Percentiles rank a stretch among this genome's conserved stretches.
Conservation (phyloP, 2,329 filamentous ascomycete species). For the Xylariaceae sp. region DNA sequence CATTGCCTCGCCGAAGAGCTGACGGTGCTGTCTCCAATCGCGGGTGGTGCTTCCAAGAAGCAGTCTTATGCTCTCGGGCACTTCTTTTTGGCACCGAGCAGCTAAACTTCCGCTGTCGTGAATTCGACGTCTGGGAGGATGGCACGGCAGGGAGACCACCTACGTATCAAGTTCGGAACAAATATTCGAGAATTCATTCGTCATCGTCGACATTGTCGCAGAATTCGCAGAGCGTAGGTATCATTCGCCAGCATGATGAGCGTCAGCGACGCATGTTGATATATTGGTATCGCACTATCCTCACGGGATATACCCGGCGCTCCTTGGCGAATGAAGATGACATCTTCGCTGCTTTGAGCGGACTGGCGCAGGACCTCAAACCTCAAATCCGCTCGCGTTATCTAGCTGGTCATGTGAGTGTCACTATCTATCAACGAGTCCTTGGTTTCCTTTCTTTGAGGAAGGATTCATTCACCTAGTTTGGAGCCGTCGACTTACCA, state of each 20-base stretch:
- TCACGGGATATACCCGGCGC: slow-evolving; percentile 11
- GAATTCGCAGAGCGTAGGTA: too few species aligned
- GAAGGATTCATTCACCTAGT: too few species aligned
- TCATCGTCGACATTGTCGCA: too few species aligned
- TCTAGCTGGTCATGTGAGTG: slow-evolving; percentile 18
- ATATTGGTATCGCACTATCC: slow-evolving; percentile 18
- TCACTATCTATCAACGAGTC: too few species aligned
- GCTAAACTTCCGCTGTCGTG: slow-evolving; percentile 18
- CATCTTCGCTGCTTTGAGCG: slow-evolving; percentile 20
- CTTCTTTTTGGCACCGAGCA: slow-evolving; percentile 17
- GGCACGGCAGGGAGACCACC: slow-evolving; percentile 1
- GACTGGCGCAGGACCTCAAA: slow-evolving; percentile 16
- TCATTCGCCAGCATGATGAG: not conserved
- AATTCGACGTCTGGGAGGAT: slow-evolving; percentile 10
- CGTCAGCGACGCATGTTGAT: slow-evolving; percentile 4
- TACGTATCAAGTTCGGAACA: not conserved
- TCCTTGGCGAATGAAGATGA: slow-evolving; percentile 17
- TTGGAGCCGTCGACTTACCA: too few species aligned
- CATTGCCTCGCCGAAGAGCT: slow-evolving; percentile 4
- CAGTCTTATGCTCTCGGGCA: slow-evolving; percentile 13
- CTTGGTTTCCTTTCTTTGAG: too few species aligned
- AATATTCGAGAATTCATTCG: not conserved
- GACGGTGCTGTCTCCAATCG: slow-evolving; percentile 11
- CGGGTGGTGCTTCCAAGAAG: slow-evolving; percentile 25
- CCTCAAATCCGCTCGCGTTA: slow-evolving; percentile 20